Conservation (phyloP, 257 asterid genomes). For the Ilex aquifolium region DNA sequence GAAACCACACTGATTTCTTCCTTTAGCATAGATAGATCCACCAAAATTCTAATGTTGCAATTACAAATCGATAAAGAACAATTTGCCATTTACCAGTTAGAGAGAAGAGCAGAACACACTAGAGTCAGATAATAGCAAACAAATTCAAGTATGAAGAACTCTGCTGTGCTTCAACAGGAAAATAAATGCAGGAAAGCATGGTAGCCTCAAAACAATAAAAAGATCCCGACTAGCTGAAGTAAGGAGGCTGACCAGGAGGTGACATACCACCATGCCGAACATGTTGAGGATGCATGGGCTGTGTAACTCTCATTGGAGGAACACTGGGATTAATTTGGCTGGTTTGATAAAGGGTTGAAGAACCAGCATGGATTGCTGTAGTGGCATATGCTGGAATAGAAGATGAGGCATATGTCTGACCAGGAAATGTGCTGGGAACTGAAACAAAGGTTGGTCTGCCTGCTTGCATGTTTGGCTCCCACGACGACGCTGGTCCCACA, state of each 20-base stretch:
- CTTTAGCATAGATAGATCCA: no score
- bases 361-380: constrained; percentile 22
- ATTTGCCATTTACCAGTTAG: no score
- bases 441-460: constrained; percentile 31
- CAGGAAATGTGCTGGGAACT: constrained; percentile 32
- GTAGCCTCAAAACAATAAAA: not conserved
- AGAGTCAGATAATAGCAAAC: no score
- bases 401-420: constrained; percentile 37
- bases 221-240: constrained; percentile 26
- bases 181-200: not conserved
- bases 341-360: constrained; percentile 25
- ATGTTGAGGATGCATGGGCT: constrained; percentile 32
- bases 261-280: constrained; percentile 31
- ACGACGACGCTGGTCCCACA: constrained; percentile 25
- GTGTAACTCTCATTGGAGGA: constrained; percentile 27
- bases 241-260: constrained; percentile 32
- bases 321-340: constrained; percentile 15
- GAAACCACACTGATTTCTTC: no score
- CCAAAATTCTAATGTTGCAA: no score
- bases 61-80: no score
- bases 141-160: no score
- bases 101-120: no score
- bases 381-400: constrained; percentile 33
- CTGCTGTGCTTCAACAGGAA: no score
- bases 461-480: constrained; percentile 38